phyloP scores from a whole-genome alignment of 345 rosid species.

The Draba incana region DNA sequence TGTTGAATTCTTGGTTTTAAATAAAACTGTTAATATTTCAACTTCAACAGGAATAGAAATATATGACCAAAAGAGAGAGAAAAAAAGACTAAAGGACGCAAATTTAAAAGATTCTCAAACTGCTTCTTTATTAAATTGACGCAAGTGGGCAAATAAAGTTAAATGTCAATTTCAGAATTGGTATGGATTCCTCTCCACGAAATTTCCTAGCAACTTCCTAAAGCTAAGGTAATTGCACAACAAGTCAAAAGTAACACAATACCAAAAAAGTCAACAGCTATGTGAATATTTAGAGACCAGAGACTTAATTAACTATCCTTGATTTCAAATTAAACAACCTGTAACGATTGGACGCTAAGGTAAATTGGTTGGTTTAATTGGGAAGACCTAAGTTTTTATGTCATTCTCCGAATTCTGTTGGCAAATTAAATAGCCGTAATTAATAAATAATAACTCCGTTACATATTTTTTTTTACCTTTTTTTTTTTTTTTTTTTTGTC shows the following conservation, averaged over 20 bases:
- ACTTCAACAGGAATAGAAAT: background rate
- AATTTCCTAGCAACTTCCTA: conserved; percentile 36
- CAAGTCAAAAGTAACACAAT: conserved; percentile 19
- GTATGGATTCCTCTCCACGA: conserved; percentile 23
- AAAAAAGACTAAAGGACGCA: conserved; percentile 6
- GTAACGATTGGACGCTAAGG: background rate
- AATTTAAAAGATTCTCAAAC: conserved; percentile 5
- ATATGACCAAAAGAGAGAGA: conserved; percentile 10
- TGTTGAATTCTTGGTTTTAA: background rate
- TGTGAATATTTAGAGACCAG: conserved; percentile 15
- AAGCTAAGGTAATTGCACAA: conserved; percentile 20
- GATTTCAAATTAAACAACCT: no score
- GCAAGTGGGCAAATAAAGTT: conserved; percentile 42
- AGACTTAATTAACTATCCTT: no score
- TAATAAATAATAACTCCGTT: conserved; percentile 12
- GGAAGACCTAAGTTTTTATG: conserved; percentile 4
- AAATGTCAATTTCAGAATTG: conserved; percentile 27
- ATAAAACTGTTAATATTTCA: conserved; percentile 1
- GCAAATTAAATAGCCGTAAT: conserved; percentile 3
- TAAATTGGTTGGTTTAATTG: background rate
- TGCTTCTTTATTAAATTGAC: background rate
- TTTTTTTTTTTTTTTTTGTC: no score
- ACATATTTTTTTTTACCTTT: conserved; percentile 8
- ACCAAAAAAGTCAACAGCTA: conserved; percentile 29
- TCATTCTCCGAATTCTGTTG: background rate